Evolutionary conservation across 2,329 filamentous ascomycete species (phyloP).

Genomic region (Colletotrichum lindemuthianum): DNA sequence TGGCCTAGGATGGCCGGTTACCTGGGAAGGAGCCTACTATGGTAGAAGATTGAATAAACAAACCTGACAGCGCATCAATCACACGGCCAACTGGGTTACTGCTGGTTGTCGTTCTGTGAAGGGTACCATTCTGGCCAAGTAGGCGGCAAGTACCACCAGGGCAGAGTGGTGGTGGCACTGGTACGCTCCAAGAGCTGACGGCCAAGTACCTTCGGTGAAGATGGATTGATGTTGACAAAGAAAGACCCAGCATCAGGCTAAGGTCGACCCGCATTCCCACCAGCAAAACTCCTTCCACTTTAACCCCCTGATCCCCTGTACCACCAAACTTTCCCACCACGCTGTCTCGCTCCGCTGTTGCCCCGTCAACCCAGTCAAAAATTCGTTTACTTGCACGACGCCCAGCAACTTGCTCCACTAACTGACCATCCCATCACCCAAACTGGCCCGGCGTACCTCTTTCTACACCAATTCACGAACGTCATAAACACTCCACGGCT

Average conservation of each 20-base stretch:
- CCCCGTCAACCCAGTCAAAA: conserved; percentile 34
- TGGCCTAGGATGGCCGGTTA: conserved; percentile 16
- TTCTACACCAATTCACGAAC: conserved; percentile 36
- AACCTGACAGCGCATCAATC: conserved; percentile 32
- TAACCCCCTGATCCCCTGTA: conserved; percentile 32
- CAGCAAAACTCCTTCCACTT: conserved; percentile 22
- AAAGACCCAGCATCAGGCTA: neutral
- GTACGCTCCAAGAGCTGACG: no score
- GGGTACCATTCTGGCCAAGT: no score
- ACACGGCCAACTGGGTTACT: conserved; percentile 17
- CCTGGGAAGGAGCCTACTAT: conserved; percentile 22
- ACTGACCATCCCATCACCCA: neutral
- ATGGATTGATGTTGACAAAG: neutral
- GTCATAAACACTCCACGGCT: conserved; percentile 33
- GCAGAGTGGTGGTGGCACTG: no score
- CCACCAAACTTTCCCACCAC: conserved; percentile 3
- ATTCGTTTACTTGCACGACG: conserved; percentile 35
- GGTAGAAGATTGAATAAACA: neutral
- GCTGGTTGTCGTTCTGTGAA: no score
- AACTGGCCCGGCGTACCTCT: conserved; percentile 22
- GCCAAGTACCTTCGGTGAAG: no score
- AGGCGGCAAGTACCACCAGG: no score
- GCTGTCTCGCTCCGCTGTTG: conserved; percentile 33
- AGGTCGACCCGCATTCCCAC: conserved; percentile 12
- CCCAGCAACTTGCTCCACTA: conserved; percentile 33